Percentiles rank a stretch among this genome's conserved stretches.
Evolutionary conservation across 306 rosid species (phyloP).

Genomic region (Pyrus betulifolia): DNA sequence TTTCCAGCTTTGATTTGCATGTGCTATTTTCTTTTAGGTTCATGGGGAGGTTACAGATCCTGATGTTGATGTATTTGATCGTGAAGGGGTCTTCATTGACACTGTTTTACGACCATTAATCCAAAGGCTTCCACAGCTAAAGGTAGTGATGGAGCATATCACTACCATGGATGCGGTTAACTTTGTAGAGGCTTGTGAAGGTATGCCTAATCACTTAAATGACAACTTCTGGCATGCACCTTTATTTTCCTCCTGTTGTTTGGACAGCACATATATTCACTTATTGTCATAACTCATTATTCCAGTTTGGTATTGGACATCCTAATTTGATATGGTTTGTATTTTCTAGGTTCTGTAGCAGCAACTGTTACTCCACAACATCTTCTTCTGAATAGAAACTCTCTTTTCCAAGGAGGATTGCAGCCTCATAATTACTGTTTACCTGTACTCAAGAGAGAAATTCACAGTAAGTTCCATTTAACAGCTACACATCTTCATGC

Average conservation of each 20-base stretch:
- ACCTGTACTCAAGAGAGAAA: constrained; percentile 73
- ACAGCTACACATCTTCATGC: not conserved
- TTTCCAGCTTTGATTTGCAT: not conserved
- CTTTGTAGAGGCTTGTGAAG: constrained; percentile 68
- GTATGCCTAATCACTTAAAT: constrained; percentile 26
- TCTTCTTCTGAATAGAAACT: constrained; percentile 74
- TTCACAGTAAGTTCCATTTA: constrained; percentile 50
- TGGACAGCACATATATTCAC: not conserved
- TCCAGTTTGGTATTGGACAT: not conserved
- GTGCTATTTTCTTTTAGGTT: constrained; percentile 40
- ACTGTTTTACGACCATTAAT: constrained; percentile 61
- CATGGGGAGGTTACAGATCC: constrained; percentile 88
- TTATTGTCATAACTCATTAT: not conserved
- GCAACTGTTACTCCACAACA: constrained; percentile 94
- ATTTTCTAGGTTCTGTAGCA: constrained; percentile 51
- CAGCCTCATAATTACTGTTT: constrained; percentile 93
- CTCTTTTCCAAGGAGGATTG: constrained; percentile 88
- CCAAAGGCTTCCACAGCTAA: constrained; percentile 72
- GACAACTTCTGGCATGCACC: not conserved
- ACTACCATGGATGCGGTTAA: constrained; percentile 78
- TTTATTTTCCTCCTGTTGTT: not conserved
- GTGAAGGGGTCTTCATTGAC: constrained; percentile 84
- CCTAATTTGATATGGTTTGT: constrained; percentile 3
- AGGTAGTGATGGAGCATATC: constrained; percentile 92
- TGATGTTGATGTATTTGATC: constrained; percentile 68